These are phyloP conservation scores for Calocera cornea DNA, from an alignment of 768 basidiomycete species.

Conservation along the genomic window DNA sequence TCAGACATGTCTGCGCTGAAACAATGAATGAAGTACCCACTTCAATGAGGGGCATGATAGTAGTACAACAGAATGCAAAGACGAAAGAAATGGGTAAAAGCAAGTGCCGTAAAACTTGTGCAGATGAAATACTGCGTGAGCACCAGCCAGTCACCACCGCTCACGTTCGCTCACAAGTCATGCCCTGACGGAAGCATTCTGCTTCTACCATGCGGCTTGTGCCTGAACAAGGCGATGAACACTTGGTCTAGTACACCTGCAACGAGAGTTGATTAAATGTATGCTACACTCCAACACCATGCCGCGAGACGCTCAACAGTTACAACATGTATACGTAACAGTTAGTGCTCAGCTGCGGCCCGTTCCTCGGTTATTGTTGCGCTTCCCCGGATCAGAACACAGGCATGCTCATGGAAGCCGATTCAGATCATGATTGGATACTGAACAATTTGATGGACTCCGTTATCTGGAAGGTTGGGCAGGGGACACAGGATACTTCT, in stretches of 20 bases:
- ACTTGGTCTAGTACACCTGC: too few relatives aligned
- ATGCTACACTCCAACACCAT: background rate
- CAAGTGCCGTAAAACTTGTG: background rate
- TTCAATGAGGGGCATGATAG: slow-evolving; percentile 25
- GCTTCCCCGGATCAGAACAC: background rate
- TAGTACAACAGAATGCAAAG: background rate
- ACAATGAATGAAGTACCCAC: slow-evolving; percentile 13
- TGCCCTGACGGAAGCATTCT: background rate
- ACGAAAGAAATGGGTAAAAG: background rate
- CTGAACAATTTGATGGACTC: background rate
- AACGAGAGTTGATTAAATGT: too few relatives aligned
- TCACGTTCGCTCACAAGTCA: background rate
- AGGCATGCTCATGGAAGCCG: background rate
- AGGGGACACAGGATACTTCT: background rate
- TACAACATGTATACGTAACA: background rate
- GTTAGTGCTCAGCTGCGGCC: background rate
- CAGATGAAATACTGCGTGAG: background rate
- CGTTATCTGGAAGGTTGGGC: background rate
- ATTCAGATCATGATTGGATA: background rate
- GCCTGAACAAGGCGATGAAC: background rate
- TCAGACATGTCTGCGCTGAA: slow-evolving; percentile 4
- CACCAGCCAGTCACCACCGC: background rate
- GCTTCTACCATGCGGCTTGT: too few relatives aligned
- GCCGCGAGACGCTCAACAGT: background rate
- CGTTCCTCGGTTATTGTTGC: background rate